A percentile compares a stretch with the other conserved stretches of the same genome.
Evolutionary conservation across 176 grass and related monocot genomes (phyloP).

Genomic region (Otatea glauca): DNA sequence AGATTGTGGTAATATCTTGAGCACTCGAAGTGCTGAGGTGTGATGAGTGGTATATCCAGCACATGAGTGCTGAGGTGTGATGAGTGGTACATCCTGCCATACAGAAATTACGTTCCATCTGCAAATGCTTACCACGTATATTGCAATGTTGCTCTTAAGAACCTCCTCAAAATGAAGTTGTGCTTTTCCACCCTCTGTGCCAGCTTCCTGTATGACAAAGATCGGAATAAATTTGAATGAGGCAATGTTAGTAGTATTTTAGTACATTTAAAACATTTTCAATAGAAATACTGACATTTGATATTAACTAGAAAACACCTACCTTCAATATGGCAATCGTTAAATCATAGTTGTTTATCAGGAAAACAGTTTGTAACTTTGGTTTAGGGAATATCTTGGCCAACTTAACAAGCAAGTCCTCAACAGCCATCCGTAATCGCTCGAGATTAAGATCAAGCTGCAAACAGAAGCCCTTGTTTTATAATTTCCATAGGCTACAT

Average conservation of each 20-base stretch:
- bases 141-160: constrained; percentile 94
- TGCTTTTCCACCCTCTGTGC: constrained; percentile 80
- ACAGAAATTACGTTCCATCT: constrained; percentile 21
- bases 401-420: constrained; percentile 92
- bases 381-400: constrained; percentile 83
- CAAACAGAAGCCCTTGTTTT: constrained; percentile 31
- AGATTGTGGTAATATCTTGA: too few relatives aligned
- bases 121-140: constrained; percentile 85
- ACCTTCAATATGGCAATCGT: constrained; percentile 93
- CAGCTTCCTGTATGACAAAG: constrained; percentile 79
- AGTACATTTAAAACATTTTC: background rate
- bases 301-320: constrained; percentile 14
- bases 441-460: constrained; percentile 97
- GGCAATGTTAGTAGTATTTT: constrained; percentile 7
- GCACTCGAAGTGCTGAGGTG: too few relatives aligned
- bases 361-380: constrained; percentile 88
- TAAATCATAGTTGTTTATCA: constrained; percentile 99
- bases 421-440: constrained; percentile 84
- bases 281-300: constrained; percentile 14
- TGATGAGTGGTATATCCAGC: too few relatives aligned
- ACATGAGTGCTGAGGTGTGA: too few relatives aligned
- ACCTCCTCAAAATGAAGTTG: constrained; percentile 94
- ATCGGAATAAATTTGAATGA: constrained; percentile 15
- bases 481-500: constrained; percentile 24
- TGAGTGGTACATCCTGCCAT: background rate